Evolutionary conservation across 176 grass and related monocot genomes (phyloP).

Genomic region (Zizania latifolia): DNA sequence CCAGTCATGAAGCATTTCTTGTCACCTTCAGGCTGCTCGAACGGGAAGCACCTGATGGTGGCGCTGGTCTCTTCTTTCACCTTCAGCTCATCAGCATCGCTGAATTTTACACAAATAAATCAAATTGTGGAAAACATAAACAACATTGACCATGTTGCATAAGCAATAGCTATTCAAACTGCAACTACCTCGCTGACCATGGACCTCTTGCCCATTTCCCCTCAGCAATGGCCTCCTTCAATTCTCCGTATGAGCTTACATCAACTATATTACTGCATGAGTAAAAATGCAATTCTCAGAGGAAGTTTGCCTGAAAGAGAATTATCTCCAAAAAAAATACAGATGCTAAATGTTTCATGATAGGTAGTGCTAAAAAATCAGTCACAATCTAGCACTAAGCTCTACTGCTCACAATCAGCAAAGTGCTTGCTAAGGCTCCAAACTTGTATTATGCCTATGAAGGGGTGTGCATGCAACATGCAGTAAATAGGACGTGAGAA

Average conservation of each 20-base stretch:
- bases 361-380: not conserved
- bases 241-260: slow-evolving; percentile 73
- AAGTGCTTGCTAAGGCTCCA: not conserved
- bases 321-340: not conserved
- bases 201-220: slow-evolving; percentile 98
- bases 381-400: not conserved
- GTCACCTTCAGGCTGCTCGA: slow-evolving; percentile 66
- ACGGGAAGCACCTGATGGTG: slow-evolving; percentile 94
- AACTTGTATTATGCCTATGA: not conserved
- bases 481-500: not conserved
- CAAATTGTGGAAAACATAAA: not conserved
- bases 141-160: not conserved
- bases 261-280: slow-evolving; percentile 81
- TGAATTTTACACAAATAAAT: slow-evolving; percentile 33
- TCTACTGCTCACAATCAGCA: not conserved
- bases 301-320: not conserved
- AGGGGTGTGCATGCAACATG: not conserved
- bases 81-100: slow-evolving; percentile 81
- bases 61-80: slow-evolving; percentile 97
- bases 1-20: slow-evolving; percentile 98
- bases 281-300: not conserved
- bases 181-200: slow-evolving; percentile 82
- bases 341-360: not conserved
- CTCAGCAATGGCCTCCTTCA: slow-evolving; percentile 75
- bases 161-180: not conserved